Base-by-base conservation (phyloP, 768 basidiomycete species). In the Lactarius indigo region DNA sequence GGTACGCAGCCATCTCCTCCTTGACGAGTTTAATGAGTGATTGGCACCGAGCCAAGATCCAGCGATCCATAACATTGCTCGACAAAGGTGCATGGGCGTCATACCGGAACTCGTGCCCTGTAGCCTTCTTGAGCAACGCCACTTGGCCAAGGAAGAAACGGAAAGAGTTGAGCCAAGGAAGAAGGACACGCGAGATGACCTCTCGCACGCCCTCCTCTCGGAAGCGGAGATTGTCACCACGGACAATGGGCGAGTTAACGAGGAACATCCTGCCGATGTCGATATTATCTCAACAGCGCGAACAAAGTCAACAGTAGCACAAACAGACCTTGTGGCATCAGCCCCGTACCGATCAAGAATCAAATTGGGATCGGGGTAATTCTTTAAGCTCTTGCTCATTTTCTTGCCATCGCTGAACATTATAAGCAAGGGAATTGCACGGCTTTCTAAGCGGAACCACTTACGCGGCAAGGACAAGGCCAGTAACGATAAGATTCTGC, bases 81-180 rank as follows among this genome's bases (percentile, higher is more conserved):
- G 92, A 91, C 23, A 90, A 79, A 7, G 89, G 84, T 0, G 91
- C 91, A 71, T 94, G 87, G n/a, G 91, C 83, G 73, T 97, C 85
- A 77, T 98, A 98, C 69, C 83, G 80, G 80, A 98, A 98, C 58
- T 88, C 85, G 67, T 86, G 78, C 5, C 87, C 87, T 10, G 84
- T 83, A 26, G 85, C 85, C 75, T 96, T 96, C 77, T 94, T 90
- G 72, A 94, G 82, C 30, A 98, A 80, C 4, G 88, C 88, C 41
- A 87, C 92, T 75, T 98, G 96, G n/a, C 93, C 94, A 57, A 98
- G 83, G 86, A 98, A 97, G 86, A 99, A 99, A 64, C 96, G 94
- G 87, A 96, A 96, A 54, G 96, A 92, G 76, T 98, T 99, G 75
- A 98, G 85, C 95, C 97, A 98, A 5, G 96, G 96, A 15, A 98